These are phyloP conservation scores for Lactarius tabidus DNA, from an alignment of 768 basidiomycete species.

Conservation along the genomic window DNA sequence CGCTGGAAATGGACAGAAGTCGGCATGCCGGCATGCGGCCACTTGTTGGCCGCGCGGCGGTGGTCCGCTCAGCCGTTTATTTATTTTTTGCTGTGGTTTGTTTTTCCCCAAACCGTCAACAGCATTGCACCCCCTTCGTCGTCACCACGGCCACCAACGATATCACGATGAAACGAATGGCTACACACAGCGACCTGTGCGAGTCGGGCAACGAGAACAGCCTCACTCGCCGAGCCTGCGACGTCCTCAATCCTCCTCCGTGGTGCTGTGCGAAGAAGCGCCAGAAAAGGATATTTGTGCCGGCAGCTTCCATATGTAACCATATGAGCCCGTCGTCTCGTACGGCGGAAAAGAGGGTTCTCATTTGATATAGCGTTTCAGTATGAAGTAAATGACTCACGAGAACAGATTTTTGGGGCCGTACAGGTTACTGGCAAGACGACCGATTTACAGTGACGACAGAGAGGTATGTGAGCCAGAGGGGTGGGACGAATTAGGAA, in stretches of 20 bases:
- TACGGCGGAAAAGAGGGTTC: constrained; percentile 8
- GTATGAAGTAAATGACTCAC: constrained; percentile 10
- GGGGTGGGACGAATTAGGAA: constrained; percentile 10
- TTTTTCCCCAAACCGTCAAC: not conserved
- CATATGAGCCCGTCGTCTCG: constrained; percentile 4
- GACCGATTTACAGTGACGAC: not conserved
- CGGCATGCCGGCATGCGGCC: constrained; percentile 23
- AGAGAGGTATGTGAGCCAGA: constrained; percentile 9
- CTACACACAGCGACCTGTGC: not conserved
- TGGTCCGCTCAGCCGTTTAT: constrained; percentile 5
- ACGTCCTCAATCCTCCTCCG: not conserved
- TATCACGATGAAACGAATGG: not conserved
- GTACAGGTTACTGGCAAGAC: not conserved
- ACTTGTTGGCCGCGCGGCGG: constrained; percentile 8
- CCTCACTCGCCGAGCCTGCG: not conserved
- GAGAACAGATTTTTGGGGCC: not conserved
- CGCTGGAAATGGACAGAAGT: constrained; percentile 21
- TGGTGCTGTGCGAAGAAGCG: constrained; percentile 8
- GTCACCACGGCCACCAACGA: not conserved
- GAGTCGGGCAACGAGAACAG: not conserved
- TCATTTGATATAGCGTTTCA: constrained; percentile 7
- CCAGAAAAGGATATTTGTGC: constrained; percentile 17
- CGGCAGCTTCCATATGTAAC: constrained; percentile 23
- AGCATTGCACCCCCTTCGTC: not conserved
- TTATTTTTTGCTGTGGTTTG: constrained; percentile 2